Conservation (phyloP, 2,329 filamentous ascomycete genomes). For the Aspergillus intermedius region DNA sequence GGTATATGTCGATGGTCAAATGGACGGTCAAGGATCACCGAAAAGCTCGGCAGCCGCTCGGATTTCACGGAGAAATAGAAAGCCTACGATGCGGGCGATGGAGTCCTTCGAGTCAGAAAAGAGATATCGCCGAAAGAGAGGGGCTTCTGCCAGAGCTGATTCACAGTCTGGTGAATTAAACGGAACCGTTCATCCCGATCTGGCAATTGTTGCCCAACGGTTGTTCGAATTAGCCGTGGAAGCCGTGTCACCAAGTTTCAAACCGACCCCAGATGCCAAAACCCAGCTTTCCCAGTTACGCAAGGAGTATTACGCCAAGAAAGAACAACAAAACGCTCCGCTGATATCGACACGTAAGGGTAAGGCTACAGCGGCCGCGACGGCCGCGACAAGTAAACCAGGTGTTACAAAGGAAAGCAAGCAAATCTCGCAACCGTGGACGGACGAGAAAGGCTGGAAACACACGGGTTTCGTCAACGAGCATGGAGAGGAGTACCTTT, state of each 20-base stretch:
- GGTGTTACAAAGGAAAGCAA: constrained; percentile 12
- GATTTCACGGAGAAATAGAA: constrained; percentile 13
- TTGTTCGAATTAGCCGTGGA: constrained; percentile 12
- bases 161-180: neutral
- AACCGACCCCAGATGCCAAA: constrained; percentile 7
- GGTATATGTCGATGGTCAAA: constrained; percentile 16
- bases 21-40: constrained; percentile 14
- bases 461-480: constrained; percentile 25
- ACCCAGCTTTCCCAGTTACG: constrained; percentile 11
- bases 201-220: constrained; percentile 5
- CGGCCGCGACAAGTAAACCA: constrained; percentile 7
- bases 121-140: constrained; percentile 11
- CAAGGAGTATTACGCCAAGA: constrained; percentile 5
- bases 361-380: neutral
- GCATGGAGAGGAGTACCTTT: constrained; percentile 22
- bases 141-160: constrained; percentile 7
- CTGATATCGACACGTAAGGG: too few relatives aligned
- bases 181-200: constrained; percentile 1
- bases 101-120: constrained; percentile 15
- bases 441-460: constrained; percentile 25
- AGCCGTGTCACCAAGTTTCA: constrained; percentile 10
- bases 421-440: constrained; percentile 15
- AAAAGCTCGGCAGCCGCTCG: constrained; percentile 11
- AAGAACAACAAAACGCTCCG: constrained; percentile 3
- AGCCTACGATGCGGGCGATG: constrained; percentile 16